These are phyloP conservation scores for Penicillium sp. DNA, from an alignment of 2,329 filamentous ascomycete genomes.

Conservation along the genomic window DNA sequence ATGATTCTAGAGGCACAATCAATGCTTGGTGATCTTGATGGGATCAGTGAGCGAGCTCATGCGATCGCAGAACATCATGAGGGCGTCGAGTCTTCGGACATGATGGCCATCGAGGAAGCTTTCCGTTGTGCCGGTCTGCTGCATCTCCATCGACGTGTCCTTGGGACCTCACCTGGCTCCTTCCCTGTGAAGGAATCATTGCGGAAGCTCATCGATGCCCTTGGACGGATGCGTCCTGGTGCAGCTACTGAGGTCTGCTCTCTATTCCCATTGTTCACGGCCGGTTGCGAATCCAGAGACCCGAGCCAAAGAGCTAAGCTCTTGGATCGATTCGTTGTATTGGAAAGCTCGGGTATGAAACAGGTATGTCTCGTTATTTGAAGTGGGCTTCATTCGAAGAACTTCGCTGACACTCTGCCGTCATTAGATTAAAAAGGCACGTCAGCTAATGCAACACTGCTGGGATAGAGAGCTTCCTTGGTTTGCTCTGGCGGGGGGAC, in stretches of 20 bases:
- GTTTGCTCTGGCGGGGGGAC: slow-evolving; percentile 40
- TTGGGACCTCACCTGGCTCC: slow-evolving; percentile 60
- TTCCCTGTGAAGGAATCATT: slow-evolving; percentile 63
- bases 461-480: slow-evolving; percentile 41
- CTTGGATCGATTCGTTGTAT: slow-evolving; percentile 62
- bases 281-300: slow-evolving; percentile 69
- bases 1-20: slow-evolving; percentile 57
- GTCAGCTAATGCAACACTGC: slow-evolving; percentile 42
- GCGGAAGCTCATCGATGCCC: slow-evolving; percentile 59
- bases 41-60: slow-evolving; percentile 49
- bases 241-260: slow-evolving; percentile 72
- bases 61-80: slow-evolving; percentile 42
- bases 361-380: slow-evolving; percentile 54
- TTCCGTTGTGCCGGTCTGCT: slow-evolving; percentile 78
- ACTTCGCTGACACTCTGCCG: background rate
- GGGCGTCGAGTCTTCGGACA: slow-evolving; percentile 45
- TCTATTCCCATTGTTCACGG: slow-evolving; percentile 79
- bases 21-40: slow-evolving; percentile 61
- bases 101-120: slow-evolving; percentile 69
- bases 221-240: slow-evolving; percentile 63
- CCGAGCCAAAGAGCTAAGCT: slow-evolving; percentile 58
- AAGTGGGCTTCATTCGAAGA: no score
- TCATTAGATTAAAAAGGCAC: slow-evolving; percentile 41
- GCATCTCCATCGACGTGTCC: slow-evolving; percentile 71
- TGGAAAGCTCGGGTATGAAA: slow-evolving; percentile 73